Evolutionary conservation across 345 rosid species (phyloP).

Genomic region (Jatropha curcas): DNA sequence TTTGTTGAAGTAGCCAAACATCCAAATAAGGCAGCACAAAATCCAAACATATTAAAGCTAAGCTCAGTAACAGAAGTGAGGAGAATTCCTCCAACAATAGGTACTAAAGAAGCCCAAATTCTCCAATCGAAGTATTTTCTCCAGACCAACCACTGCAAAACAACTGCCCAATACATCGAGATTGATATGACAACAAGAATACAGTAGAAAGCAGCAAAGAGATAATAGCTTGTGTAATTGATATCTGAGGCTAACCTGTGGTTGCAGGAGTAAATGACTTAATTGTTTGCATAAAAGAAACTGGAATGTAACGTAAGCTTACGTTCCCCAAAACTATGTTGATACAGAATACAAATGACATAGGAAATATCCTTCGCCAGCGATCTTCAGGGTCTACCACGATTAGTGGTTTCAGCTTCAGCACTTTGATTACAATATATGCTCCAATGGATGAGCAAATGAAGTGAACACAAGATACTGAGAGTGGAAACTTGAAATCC

Average conservation of each 20-base stretch:
- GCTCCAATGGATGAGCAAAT: constrained; percentile 98
- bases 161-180: constrained; percentile 54
- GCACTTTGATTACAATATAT: constrained; percentile 77
- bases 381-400: constrained; percentile 88
- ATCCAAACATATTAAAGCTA: constrained; percentile 93
- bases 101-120: constrained; percentile 93
- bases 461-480: constrained; percentile 94
- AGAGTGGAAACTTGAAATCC: constrained; percentile 96
- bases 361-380: constrained; percentile 96
- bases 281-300: constrained; percentile 99
- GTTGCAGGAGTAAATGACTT: constrained; percentile 99
- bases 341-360: constrained; percentile 96
- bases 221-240: not conserved
- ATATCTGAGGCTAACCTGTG: constrained; percentile 58
- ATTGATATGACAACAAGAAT: not conserved
- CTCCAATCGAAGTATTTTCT: constrained; percentile 95
- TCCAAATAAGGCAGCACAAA: constrained; percentile 96
- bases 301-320: constrained; percentile 94
- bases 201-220: constrained; percentile 5
- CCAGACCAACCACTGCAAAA: constrained; percentile 97
- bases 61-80: constrained; percentile 93
- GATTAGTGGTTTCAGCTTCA: constrained; percentile 89
- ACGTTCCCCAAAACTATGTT: constrained; percentile 97
- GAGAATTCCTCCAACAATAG: constrained; percentile 97
- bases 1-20: constrained; percentile 99